Conservation (phyloP, 805 yeast genomes). For the Isabelozyma gotoi region DNA sequence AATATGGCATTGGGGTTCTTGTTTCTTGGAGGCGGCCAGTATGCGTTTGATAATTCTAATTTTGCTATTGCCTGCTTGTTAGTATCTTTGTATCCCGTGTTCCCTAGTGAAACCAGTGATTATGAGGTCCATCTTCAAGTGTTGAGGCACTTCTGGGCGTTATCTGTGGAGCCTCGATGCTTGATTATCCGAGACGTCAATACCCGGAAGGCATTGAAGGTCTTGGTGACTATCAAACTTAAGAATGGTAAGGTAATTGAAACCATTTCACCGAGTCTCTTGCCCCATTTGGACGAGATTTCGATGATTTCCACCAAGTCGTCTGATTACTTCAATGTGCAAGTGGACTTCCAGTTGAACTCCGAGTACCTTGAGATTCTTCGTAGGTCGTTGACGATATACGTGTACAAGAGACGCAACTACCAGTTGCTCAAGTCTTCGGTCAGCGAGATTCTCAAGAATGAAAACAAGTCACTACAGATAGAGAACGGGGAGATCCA, state of each 20-base stretch:
- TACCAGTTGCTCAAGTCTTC: constrained; percentile 37
- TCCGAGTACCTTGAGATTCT: constrained; percentile 45
- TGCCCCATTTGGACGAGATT: constrained; percentile 60
- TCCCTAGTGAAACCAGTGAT: constrained; percentile 45
- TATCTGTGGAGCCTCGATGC: constrained; percentile 79
- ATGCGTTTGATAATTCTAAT: constrained; percentile 64
- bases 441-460: constrained; percentile 31
- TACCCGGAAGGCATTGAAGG: constrained; percentile 54
- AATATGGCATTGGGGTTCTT: constrained; percentile 85
- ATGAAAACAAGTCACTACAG: constrained; percentile 30
- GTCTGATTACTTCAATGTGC: constrained; percentile 53
- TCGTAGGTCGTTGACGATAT: constrained; percentile 45
- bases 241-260: constrained; percentile 35
- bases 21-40: constrained; percentile 91
- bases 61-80: constrained; percentile 69
- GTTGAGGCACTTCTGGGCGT: constrained; percentile 85
- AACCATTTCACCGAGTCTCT: constrained; percentile 60
- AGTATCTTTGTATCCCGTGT: constrained; percentile 75
- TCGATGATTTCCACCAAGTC: constrained; percentile 45
- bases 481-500: constrained; percentile 24
- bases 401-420: constrained; percentile 48
- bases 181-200: constrained; percentile 72
- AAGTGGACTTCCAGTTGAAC: constrained; percentile 41
- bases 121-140: constrained; percentile 76
- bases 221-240: constrained; percentile 38